Conservation (phyloP, 768 basidiomycete species). For the Termitomyces sp. region DNA sequence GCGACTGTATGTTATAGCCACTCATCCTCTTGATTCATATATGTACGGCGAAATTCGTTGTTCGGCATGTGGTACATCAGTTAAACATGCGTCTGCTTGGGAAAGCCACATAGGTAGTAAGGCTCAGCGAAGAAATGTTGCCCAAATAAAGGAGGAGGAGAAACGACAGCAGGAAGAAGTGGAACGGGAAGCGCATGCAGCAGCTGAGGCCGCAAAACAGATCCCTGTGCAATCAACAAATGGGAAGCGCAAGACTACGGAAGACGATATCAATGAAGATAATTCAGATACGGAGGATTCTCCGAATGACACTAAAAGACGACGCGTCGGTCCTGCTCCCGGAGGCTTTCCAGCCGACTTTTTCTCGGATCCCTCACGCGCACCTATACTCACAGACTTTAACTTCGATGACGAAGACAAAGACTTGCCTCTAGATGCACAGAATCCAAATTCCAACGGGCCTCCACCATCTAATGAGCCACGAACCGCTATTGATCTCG, state of each 20-base stretch:
- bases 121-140: conserved; percentile 65
- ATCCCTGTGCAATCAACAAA: conserved; percentile 9
- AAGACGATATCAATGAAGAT: conserved; percentile 17
- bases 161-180: conserved; percentile 33
- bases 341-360: conserved; percentile 62
- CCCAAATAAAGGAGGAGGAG: conserved; percentile 56
- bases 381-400: conserved; percentile 32
- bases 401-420: conserved; percentile 41
- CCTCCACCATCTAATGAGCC: conserved; percentile 18
- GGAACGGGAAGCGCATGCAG: conserved; percentile 25
- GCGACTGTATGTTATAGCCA: conserved; percentile 38
- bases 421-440: conserved; percentile 27
- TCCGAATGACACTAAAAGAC: conserved; percentile 20
- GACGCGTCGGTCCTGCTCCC: conserved; percentile 14
- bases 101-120: conserved; percentile 85
- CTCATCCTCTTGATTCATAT: conserved; percentile 74
- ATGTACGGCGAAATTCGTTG: conserved; percentile 70
- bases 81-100: conserved; percentile 85
- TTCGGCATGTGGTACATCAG: conserved; percentile 51
- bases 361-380: conserved; percentile 74
- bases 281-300: conserved; percentile 21
- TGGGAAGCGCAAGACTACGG: conserved; percentile 23
- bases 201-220: conserved; percentile 17
- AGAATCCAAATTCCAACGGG: conserved; percentile 4
- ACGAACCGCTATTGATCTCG: conserved; percentile 50